Conservation (phyloP, 768 basidiomycete genomes). For the Amyloporia xantha region DNA sequence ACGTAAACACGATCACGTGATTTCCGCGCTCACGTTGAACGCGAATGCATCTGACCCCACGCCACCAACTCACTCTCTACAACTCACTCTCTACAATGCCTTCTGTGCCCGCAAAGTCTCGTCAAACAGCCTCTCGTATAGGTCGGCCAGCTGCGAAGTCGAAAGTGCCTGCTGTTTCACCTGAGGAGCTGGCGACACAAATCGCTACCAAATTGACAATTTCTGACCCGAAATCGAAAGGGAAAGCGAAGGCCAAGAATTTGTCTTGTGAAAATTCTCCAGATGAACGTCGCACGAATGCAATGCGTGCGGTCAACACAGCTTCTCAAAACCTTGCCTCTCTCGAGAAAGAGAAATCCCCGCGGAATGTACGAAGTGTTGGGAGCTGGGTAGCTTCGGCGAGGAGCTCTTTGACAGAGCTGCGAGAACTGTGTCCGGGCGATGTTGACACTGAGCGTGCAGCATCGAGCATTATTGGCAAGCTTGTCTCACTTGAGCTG, state of each 20-base stretch:
- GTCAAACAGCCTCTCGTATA: background rate
- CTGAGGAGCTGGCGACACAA: slow-evolving; percentile 19
- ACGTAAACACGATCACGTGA: background rate
- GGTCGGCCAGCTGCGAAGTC: too few relatives aligned
- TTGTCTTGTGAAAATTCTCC: background rate
- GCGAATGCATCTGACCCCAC: background rate
- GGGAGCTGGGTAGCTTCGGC: slow-evolving; percentile 34
- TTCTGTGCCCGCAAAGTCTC: background rate
- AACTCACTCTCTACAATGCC: background rate
- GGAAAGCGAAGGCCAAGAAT: slow-evolving; percentile 8
- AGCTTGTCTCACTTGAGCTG: slow-evolving; percentile 62
- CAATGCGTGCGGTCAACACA: slow-evolving; percentile 61
- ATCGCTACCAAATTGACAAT: slow-evolving; percentile 21
- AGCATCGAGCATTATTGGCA: slow-evolving; percentile 59
- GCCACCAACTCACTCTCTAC: background rate
- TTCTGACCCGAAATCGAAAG: slow-evolving; percentile 17
- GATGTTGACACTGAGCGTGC: slow-evolving; percentile 69
- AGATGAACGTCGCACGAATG: slow-evolving; percentile 34
- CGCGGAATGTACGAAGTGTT: slow-evolving; percentile 25
- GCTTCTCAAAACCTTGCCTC: slow-evolving; percentile 52
- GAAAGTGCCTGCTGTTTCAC: slow-evolving; percentile 1
- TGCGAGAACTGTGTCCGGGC: slow-evolving; percentile 40
- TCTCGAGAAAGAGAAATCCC: slow-evolving; percentile 50
- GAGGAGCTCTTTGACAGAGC: slow-evolving; percentile 34
- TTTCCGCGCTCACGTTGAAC: background rate